Percentiles rank a stretch among this genome's conserved stretches.
phyloP scores from a whole-genome alignment of 2,329 filamentous ascomycete genomes.

The Chrysoporthe austroafricana region DNA sequence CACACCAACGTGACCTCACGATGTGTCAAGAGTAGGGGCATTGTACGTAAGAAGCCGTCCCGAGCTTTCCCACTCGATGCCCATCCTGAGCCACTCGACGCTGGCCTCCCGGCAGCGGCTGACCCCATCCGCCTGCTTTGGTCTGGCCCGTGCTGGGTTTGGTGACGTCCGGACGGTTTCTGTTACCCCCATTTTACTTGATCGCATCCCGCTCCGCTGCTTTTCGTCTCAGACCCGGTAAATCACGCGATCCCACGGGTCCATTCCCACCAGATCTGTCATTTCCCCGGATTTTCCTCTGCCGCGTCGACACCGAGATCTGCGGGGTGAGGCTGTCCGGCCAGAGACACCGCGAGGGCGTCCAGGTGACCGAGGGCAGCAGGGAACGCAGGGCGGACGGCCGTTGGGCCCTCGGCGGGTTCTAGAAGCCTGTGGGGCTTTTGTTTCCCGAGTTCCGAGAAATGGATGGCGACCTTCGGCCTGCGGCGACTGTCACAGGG shows the following conservation, averaged over 20 bases:
- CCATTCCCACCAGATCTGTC: slow-evolving; percentile 2
- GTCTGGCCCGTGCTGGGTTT: slow-evolving; percentile 22
- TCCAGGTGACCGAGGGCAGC: slow-evolving; percentile 1
- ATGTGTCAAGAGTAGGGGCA: slow-evolving; percentile 25
- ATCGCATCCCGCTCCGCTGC: slow-evolving; percentile 17
- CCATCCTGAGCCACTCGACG: slow-evolving; percentile 12
- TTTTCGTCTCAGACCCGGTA: slow-evolving; percentile 23
- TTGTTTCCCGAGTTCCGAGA: neutral
- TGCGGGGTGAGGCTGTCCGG: slow-evolving; percentile 4
- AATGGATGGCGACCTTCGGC: neutral
- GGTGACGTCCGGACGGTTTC: slow-evolving; percentile 25
- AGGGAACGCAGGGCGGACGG: neutral
- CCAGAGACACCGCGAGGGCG: neutral
- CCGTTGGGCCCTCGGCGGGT: neutral
- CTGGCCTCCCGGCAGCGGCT: slow-evolving; percentile 25
- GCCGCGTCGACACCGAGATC: neutral
- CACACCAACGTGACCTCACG: slow-evolving; percentile 27
- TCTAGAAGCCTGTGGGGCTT: slow-evolving; percentile 5
- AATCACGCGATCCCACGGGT: slow-evolving; percentile 13
- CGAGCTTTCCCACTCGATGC: slow-evolving; percentile 4
- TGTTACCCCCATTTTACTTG: slow-evolving; percentile 31
- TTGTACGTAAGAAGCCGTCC: slow-evolving; percentile 30
- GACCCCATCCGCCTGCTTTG: slow-evolving; percentile 27
- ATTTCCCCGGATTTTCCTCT: slow-evolving; percentile 19
- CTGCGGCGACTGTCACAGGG: neutral